phyloP scores from a whole-genome alignment of 2,329 filamentous ascomycete genomes.

The Penicillium freii region DNA sequence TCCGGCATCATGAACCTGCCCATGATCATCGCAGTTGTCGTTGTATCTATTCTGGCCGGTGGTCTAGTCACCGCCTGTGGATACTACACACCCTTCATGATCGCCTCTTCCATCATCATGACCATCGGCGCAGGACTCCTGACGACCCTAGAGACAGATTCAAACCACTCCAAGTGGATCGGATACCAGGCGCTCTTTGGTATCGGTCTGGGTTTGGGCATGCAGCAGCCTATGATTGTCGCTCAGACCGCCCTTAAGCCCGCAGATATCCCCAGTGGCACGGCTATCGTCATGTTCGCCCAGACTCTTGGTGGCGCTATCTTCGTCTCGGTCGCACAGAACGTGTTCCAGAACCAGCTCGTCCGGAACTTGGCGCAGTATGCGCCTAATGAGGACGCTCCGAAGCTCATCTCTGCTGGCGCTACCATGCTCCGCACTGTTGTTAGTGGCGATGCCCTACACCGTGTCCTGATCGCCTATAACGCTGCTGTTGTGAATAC shows the following conservation, averaged over 20 bases:
- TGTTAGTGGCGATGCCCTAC: slow-evolving; percentile 28
- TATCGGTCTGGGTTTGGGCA: slow-evolving; percentile 36
- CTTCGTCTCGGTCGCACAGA: slow-evolving; percentile 40
- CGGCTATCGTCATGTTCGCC: slow-evolving; percentile 36
- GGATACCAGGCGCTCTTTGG: slow-evolving; percentile 41
- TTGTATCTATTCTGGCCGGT: slow-evolving; percentile 35
- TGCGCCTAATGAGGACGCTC: slow-evolving; percentile 29
- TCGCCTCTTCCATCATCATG: slow-evolving; percentile 32
- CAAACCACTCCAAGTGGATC: slow-evolving; percentile 37
- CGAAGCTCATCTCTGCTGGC: slow-evolving; percentile 33
- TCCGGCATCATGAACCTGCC: slow-evolving; percentile 43
- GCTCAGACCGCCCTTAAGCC: slow-evolving; percentile 35
- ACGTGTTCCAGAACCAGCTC: slow-evolving; percentile 40
- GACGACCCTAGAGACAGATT: slow-evolving; percentile 35
- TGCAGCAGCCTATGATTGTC: slow-evolving; percentile 38
- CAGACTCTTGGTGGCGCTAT: slow-evolving; percentile 41
- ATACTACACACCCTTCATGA: slow-evolving; percentile 44
- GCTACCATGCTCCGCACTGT: slow-evolving; percentile 39
- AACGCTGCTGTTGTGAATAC: slow-evolving; percentile 39
- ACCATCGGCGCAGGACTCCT: slow-evolving; percentile 38
- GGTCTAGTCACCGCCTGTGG: slow-evolving; percentile 32
- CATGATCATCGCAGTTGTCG: slow-evolving; percentile 32
- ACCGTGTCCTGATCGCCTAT: slow-evolving; percentile 36
- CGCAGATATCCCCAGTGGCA: slow-evolving; percentile 37
- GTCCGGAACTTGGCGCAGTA: slow-evolving; percentile 24